Evolutionary conservation across 345 rosid species (phyloP).

Genomic region (Conringia planisiliqua): DNA sequence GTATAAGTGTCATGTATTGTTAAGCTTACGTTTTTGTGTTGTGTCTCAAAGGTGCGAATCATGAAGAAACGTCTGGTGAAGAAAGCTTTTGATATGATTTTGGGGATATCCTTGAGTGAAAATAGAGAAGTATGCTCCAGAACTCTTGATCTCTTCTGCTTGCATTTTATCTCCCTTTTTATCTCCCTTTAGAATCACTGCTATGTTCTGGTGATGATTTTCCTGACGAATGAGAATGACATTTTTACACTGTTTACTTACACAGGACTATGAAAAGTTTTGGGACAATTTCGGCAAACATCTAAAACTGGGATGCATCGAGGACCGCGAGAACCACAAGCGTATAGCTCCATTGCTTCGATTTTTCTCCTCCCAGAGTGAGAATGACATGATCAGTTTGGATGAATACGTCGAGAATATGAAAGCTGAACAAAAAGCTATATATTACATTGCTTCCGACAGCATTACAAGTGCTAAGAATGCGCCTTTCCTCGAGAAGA

Average conservation of each 20-base stretch:
- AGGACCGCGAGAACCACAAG: constrained; percentile 97
- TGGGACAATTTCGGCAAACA: constrained; percentile 94
- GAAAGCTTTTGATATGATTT: constrained; percentile 94
- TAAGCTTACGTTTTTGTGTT: constrained; percentile 15
- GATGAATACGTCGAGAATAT: constrained; percentile 97
- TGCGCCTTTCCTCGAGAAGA: constrained; percentile 95
- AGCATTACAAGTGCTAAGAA: constrained; percentile 83
- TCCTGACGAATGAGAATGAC: not conserved
- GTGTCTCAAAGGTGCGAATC: constrained; percentile 64
- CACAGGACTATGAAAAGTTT: constrained; percentile 88
- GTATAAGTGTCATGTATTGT: not conserved
- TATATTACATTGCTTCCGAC: constrained; percentile 86
- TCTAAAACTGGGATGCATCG: constrained; percentile 88
- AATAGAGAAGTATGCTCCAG: constrained; percentile 62
- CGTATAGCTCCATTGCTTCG: constrained; percentile 92
- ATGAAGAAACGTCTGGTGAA: constrained; percentile 91
- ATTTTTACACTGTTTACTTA: not conserved
- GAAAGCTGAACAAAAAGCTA: constrained; percentile 94
- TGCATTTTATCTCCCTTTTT: not conserved
- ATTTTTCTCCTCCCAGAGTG: constrained; percentile 95
- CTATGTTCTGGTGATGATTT: not conserved
- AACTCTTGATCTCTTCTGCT: not conserved
- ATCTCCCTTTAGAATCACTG: not conserved
- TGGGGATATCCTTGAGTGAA: constrained; percentile 87
- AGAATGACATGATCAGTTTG: constrained; percentile 87